Evolutionary conservation across 2,329 filamentous ascomycete species (phyloP).

Genomic region (Ophiognomonia clavigignenti-juglandacearum): DNA sequence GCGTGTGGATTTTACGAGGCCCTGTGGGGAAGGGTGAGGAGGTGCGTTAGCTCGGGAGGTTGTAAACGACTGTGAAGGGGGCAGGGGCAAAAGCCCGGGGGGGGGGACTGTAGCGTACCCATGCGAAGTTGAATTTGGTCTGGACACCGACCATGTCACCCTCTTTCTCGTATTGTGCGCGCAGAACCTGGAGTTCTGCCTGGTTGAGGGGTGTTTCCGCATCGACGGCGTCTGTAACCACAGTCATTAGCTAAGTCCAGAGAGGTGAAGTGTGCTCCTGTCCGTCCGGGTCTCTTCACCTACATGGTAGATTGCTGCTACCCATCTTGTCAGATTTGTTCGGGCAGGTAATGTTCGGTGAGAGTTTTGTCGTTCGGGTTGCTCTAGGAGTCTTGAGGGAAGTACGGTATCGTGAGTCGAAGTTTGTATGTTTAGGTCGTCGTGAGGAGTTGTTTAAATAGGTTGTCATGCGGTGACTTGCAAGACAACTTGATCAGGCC

Average conservation of each 20-base stretch:
- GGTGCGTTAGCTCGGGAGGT: too few relatives aligned
- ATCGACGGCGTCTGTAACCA: slow-evolving; percentile 78
- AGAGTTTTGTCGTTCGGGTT: too few relatives aligned
- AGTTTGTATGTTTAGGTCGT: neutral
- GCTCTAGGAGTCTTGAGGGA: neutral
- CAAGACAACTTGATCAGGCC: neutral
- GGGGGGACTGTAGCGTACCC: slow-evolving; percentile 54
- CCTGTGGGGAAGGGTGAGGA: slow-evolving; percentile 44
- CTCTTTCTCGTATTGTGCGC: slow-evolving; percentile 94
- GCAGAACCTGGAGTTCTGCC: slow-evolving; percentile 86
- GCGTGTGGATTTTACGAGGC: slow-evolving; percentile 85
- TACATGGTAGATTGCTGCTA: slow-evolving; percentile 43
- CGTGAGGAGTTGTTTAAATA: too few relatives aligned
- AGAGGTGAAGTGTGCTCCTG: neutral
- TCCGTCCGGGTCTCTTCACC: slow-evolving; percentile 11
- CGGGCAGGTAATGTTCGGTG: neutral
- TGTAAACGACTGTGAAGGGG: slow-evolving; percentile 2
- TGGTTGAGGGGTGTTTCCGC: slow-evolving; percentile 95
- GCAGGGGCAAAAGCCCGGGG: neutral
- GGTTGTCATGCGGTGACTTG: neutral
- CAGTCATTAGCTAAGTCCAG: slow-evolving; percentile 2
- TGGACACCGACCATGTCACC: slow-evolving; percentile 95
- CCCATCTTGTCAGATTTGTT: slow-evolving; percentile 32
- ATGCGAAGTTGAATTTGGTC: slow-evolving; percentile 99
- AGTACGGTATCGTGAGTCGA: neutral